Evolutionary conservation across 257 asterid genomes (phyloP).

Genomic region (Thymus quinquecostatus): DNA sequence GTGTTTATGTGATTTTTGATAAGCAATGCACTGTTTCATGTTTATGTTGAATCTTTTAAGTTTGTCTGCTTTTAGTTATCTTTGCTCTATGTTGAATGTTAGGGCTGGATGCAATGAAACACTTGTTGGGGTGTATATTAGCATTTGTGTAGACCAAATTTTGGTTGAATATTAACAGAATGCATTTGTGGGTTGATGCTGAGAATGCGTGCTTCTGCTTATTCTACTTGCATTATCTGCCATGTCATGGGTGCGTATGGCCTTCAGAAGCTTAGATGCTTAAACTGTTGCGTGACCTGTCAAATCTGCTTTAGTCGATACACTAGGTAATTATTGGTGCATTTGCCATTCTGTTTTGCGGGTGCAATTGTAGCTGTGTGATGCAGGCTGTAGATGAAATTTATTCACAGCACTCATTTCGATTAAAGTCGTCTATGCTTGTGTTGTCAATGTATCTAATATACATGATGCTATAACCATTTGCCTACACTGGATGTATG

Average conservation of each 20-base stretch:
- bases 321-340: neutral
- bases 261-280: neutral
- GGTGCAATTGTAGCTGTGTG: neutral
- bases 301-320: neutral
- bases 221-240: neutral
- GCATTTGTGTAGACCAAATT: neutral
- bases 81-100: conserved; percentile 1
- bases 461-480: neutral
- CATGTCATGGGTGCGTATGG: neutral
- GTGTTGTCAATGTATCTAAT: neutral
- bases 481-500: neutral
- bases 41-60: neutral
- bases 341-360: conserved; percentile 7
- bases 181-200: neutral
- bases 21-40: neutral
- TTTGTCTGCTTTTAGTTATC: neutral
- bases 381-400: conserved; percentile 11
- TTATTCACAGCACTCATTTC: neutral
- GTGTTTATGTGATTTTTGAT: too few relatives aligned
- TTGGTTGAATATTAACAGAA: neutral
- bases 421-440: neutral
- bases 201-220: neutral
- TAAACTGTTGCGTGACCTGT: neutral
- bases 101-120: neutral
- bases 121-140: neutral